Conservation (phyloP, 2,329 filamentous ascomycete species). For the Orbilia blumenaviensis region DNA sequence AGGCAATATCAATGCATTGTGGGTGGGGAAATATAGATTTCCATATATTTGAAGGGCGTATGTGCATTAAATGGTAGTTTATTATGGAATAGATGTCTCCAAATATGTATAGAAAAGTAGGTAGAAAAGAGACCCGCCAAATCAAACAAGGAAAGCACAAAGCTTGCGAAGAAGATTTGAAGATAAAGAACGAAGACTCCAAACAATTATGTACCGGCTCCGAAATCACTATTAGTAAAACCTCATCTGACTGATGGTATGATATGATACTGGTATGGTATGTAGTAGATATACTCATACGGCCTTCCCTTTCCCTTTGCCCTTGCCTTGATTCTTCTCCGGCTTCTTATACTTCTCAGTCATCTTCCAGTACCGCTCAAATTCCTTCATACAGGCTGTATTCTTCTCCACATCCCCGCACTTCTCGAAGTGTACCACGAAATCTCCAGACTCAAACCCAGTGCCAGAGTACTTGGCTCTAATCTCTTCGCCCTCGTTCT, state of each 20-base stretch:
- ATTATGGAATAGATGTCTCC: background rate
- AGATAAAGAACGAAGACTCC: background rate
- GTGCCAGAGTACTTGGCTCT: constrained; percentile 58
- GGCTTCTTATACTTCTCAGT: constrained; percentile 55
- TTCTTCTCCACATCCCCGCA: constrained; percentile 68
- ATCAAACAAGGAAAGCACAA: background rate
- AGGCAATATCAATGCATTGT: background rate
- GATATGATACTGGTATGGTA: background rate
- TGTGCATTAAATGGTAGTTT: background rate
- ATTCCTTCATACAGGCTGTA: constrained; percentile 76
- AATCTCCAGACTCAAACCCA: constrained; percentile 82
- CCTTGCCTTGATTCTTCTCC: constrained; percentile 8
- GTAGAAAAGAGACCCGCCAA: background rate
- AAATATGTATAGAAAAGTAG: background rate
- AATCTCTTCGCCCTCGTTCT: constrained; percentile 58
- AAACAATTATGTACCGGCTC: background rate
- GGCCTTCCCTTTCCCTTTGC: constrained; percentile 2
- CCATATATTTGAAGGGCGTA: background rate
- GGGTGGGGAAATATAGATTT: background rate
- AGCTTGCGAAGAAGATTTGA: background rate
- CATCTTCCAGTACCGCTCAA: constrained; percentile 66
- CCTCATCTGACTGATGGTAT: background rate
- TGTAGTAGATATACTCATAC: background rate
- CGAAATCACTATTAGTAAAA: background rate
- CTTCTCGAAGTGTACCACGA: constrained; percentile 79